Conservation (phyloP, 2,329 filamentous ascomycete species). For the Talaromyces marneffei region DNA sequence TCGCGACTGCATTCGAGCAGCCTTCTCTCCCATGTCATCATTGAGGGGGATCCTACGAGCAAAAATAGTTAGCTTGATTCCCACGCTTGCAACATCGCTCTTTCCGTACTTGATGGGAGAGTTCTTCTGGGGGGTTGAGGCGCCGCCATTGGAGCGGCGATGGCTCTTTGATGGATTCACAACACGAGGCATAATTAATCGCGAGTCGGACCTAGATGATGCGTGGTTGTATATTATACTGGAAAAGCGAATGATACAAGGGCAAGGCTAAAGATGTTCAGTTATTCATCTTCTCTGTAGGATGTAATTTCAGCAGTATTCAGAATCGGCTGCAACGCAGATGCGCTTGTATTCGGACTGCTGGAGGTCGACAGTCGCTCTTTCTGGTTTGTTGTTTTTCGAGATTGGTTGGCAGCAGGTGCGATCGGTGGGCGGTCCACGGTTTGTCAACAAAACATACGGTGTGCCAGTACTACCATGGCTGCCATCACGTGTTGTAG, state of each 20-base stretch:
- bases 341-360: background rate
- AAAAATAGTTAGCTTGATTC: slow-evolving; percentile 14
- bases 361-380: background rate
- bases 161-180: slow-evolving; percentile 41
- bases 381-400: slow-evolving; percentile 4
- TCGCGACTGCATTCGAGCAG: slow-evolving; percentile 76
- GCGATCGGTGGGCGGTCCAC: slow-evolving; percentile 4
- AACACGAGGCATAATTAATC: slow-evolving; percentile 51
- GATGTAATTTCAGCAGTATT: background rate
- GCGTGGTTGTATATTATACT: slow-evolving; percentile 4
- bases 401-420: background rate
- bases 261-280: slow-evolving; percentile 1
- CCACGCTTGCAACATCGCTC: slow-evolving; percentile 6
- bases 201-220: background rate
- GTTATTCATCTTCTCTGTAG: slow-evolving; percentile 4
- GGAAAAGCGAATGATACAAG: slow-evolving; percentile 1
- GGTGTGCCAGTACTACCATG: slow-evolving; percentile 21
- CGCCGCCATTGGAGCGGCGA: slow-evolving; percentile 40
- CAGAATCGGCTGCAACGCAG: background rate
- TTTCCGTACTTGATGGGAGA: slow-evolving; percentile 46
- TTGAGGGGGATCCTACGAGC: slow-evolving; percentile 77
- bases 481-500: slow-evolving; percentile 16
- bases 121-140: slow-evolving; percentile 47
- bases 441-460: slow-evolving; percentile 36
- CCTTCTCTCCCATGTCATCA: slow-evolving; percentile 90